Percentiles rank a stretch among this genome's conserved stretches.
Conservation (phyloP, 2,329 filamentous ascomycete genomes). For the Magnaporthiopsis poae region DNA sequence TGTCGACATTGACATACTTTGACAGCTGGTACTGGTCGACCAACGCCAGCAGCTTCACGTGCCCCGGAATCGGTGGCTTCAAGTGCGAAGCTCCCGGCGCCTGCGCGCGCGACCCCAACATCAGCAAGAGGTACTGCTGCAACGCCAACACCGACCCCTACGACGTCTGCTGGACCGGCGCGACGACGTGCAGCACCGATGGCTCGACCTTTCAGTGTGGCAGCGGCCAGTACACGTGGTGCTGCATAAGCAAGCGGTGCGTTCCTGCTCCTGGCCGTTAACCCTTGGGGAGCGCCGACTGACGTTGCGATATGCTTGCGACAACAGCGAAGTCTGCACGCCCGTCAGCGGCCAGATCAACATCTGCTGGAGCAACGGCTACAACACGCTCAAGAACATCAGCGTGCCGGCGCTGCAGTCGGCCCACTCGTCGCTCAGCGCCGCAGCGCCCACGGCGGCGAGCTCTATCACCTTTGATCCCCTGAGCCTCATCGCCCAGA, state of each 20-base stretch:
- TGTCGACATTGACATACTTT: slow-evolving; percentile 11
- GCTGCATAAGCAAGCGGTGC: slow-evolving; percentile 11
- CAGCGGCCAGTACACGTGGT: slow-evolving; percentile 11
- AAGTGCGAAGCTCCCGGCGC: slow-evolving; percentile 13
- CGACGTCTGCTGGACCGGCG: slow-evolving; percentile 13
- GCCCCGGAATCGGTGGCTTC: slow-evolving; percentile 10
- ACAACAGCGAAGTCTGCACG: slow-evolving; percentile 12
- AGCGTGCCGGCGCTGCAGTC: slow-evolving; percentile 9
- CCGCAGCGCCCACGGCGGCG: slow-evolving; percentile 9
- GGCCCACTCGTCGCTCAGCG: slow-evolving; percentile 13
- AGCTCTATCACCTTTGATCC: slow-evolving; percentile 13
- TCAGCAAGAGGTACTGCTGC: slow-evolving; percentile 14
- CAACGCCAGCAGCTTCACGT: slow-evolving; percentile 10
- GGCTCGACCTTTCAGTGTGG: slow-evolving; percentile 14
- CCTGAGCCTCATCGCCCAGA: slow-evolving; percentile 10
- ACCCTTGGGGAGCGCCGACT: neutral
- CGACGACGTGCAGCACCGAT: slow-evolving; percentile 10
- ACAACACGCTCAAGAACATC: slow-evolving; percentile 14
- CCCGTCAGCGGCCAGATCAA: slow-evolving; percentile 12
- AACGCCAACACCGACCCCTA: slow-evolving; percentile 1
- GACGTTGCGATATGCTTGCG: too few relatives aligned
- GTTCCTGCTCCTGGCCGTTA: neutral
- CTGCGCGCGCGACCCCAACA: slow-evolving; percentile 15
- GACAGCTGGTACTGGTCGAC: slow-evolving; percentile 15
- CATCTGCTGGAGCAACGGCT: slow-evolving; percentile 14